Percentiles rank a stretch among this genome's conserved stretches.
Evolutionary conservation across 1,139 yeast genomes (phyloP).

Genomic region (Magnusiomyces paraingens): DNA sequence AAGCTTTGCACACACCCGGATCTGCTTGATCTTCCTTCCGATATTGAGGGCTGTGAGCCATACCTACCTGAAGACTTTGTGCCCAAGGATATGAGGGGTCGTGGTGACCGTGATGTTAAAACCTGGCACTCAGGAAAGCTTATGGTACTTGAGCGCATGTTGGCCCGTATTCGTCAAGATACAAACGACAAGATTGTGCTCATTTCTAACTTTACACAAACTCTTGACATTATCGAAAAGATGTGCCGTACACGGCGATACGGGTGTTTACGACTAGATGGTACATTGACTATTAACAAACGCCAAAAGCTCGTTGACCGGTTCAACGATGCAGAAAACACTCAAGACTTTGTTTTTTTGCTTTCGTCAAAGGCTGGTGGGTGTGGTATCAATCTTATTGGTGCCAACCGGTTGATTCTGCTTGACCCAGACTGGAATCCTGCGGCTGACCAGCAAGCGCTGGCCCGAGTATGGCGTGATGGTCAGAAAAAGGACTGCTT

Average conservation of each 20-base stretch:
- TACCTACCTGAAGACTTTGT: slow-evolving; percentile 72
- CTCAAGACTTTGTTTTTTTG: slow-evolving; percentile 72
- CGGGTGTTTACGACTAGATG: slow-evolving; percentile 83
- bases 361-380: slow-evolving; percentile 98
- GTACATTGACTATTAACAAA: slow-evolving; percentile 85
- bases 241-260: slow-evolving; percentile 72
- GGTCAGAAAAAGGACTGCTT: slow-evolving; percentile 97
- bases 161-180: slow-evolving; percentile 64
- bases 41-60: slow-evolving; percentile 59
- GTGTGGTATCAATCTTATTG: slow-evolving; percentile 94
- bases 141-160: slow-evolving; percentile 57
- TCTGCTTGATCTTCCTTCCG: slow-evolving; percentile 66
- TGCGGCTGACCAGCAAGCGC: slow-evolving; percentile 96
- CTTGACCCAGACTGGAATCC: slow-evolving; percentile 99
- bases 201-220: slow-evolving; percentile 90
- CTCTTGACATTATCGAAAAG: slow-evolving; percentile 81
- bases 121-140: slow-evolving; percentile 53
- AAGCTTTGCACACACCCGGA: slow-evolving; percentile 94
- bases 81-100: slow-evolving; percentile 38
- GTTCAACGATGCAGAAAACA: slow-evolving; percentile 85
- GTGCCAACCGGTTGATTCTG: slow-evolving; percentile 84
- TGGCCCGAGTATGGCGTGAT: slow-evolving; percentile 98
- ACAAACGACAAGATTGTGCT: slow-evolving; percentile 92
- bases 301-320: slow-evolving; percentile 88
- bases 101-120: slow-evolving; percentile 59